These are phyloP conservation scores for Lactarius evosmus DNA, from an alignment of 768 basidiomycete genomes.

Conservation along the genomic window DNA sequence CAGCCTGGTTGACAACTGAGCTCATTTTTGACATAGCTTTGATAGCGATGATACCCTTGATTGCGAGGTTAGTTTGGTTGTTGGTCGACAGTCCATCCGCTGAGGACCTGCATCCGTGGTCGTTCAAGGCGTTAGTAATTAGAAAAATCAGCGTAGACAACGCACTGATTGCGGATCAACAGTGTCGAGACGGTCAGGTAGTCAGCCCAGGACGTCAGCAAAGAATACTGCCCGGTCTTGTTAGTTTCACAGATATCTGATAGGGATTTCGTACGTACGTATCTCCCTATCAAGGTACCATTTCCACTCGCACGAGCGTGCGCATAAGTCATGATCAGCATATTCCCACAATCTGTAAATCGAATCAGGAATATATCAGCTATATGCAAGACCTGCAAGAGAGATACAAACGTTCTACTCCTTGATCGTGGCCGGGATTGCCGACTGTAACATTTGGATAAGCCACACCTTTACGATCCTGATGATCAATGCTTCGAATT, in stretches of 20 bases:
- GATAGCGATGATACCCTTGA: background rate
- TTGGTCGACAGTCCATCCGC: background rate
- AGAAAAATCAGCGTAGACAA: background rate
- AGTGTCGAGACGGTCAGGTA: background rate
- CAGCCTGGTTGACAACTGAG: background rate
- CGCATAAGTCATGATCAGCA: background rate
- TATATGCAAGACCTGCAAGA: background rate
- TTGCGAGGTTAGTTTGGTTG: background rate
- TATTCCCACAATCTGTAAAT: background rate
- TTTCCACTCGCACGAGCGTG: background rate
- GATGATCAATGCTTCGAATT: background rate
- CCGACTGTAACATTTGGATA: background rate
- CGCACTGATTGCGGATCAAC: background rate
- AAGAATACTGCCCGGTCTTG: background rate
- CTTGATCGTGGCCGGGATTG: background rate
- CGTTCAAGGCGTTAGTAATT: background rate
- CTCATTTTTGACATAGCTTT: background rate
- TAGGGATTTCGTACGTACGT: background rate
- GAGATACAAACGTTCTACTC: background rate
- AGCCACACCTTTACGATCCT: background rate
- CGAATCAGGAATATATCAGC: background rate
- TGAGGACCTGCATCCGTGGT: background rate
- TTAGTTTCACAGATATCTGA: background rate
- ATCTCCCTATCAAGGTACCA: background rate
- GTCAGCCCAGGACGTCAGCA: background rate